These are phyloP conservation scores for Pyrenochaeta sp. DNA, from an alignment of 2,329 filamentous ascomycete genomes.

Conservation along the genomic window DNA sequence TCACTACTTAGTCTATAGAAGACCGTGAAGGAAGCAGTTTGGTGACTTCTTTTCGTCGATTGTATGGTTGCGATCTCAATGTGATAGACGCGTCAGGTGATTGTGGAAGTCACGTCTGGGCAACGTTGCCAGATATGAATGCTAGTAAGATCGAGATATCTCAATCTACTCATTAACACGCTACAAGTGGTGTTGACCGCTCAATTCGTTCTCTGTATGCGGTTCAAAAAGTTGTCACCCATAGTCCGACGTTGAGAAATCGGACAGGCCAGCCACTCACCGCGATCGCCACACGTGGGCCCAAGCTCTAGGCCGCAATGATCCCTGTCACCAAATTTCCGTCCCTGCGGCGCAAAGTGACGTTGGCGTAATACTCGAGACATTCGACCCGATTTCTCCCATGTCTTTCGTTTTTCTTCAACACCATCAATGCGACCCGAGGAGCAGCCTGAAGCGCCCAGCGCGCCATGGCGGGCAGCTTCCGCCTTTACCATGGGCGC, in stretches of 20 bases:
- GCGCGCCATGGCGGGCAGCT: constrained; percentile 73
- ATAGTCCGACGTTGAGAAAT: neutral
- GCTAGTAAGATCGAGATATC: neutral
- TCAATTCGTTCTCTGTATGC: neutral
- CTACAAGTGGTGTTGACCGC: neutral
- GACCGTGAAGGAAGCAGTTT: too few species aligned
- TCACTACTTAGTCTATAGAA: too few species aligned
- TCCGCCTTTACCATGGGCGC: constrained; percentile 80
- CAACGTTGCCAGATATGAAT: neutral
- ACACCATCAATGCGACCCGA: constrained; percentile 50
- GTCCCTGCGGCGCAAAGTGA: constrained; percentile 22
- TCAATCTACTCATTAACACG: neutral
- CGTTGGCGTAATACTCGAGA: constrained; percentile 19
- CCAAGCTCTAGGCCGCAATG: constrained; percentile 2
- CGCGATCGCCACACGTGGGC: constrained; percentile 10
- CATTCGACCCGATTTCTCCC: constrained; percentile 22
- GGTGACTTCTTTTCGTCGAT: neutral
- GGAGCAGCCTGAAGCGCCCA: constrained; percentile 62
- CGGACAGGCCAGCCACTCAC: constrained; percentile 17
- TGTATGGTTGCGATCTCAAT: neutral
- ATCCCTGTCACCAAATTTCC: constrained; percentile 27
- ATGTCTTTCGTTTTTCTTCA: constrained; percentile 23
- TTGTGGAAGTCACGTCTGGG: neutral
- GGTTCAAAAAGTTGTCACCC: neutral
- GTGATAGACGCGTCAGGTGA: constrained; percentile 4